Base-by-base conservation (phyloP, 2,329 filamentous ascomycete species). In the Sarocladium oryzae region DNA sequence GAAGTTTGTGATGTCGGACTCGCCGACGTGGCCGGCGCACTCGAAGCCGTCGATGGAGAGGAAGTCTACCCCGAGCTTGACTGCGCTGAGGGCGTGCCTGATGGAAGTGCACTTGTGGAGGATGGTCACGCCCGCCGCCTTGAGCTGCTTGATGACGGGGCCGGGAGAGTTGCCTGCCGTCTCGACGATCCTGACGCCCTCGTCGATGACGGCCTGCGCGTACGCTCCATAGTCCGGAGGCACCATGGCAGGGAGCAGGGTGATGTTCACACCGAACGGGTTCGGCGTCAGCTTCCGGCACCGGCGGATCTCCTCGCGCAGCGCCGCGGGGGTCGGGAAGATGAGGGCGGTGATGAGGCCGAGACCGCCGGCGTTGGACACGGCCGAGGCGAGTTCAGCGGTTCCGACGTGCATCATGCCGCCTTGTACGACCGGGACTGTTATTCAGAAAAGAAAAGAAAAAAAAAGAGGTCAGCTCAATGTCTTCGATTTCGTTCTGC, bases 91-190 rank as follows among this genome's bases (percentile, higher is more conserved):
- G 18, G 93, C 93, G 66, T 99, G 93, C 51, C 90, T 78, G 71
- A 99, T 95, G 4, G 89, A 95, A 8, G 93, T 99, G 76, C 93
- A 97, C 74, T 99, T 99, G 80, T 99, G 93, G 52, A 99, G 75
- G 60, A 99, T 21, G 84, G 80, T 92, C 61, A 81, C 80, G 52
- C 82, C 83, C 5, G 85, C 87, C 55, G 79, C 79, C 74, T 97
- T 99, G 51, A 99, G 79, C 74, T 89, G 82, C 65, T 81, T 77
- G 68, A 99, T 97, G 56, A 99, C 85, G 3, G 91, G 90, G 1
- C 90, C 93, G 0, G 93, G 93, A 49, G 72, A 76, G 75, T 95
- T 95, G 51, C 90, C 90, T 1, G 90, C 90, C 2, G 90, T 96
- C 73, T 97, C 93, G 59, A 97, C 92, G 55, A 97, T 85, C 57